Percentiles rank a stretch among this genome's conserved stretches.
These are phyloP conservation scores for Dioscorea dumetorum DNA, from an alignment of 106 monocot genomes.

Conservation along the genomic window DNA sequence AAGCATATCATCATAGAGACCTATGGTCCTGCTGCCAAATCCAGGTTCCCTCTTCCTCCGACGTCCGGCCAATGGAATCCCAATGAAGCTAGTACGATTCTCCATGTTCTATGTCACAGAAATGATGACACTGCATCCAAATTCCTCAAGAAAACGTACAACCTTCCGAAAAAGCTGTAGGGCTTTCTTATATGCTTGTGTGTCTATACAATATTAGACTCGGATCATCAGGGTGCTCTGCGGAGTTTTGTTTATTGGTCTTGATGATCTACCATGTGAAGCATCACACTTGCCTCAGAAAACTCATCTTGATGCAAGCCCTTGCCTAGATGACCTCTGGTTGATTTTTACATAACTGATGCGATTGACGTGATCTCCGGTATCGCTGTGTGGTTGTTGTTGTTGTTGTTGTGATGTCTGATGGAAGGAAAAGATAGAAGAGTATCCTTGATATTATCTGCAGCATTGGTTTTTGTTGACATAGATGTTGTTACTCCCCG, in stretches of 20 bases:
- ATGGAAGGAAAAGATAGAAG: too few relatives aligned
- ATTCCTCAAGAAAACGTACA: slow-evolving; percentile 89
- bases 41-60: slow-evolving; percentile 44
- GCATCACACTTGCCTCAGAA: not conserved
- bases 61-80: slow-evolving; percentile 89
- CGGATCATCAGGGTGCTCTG: not conserved
- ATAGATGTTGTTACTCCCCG: too few relatives aligned
- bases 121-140: slow-evolving; percentile 80
- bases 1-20: slow-evolving; percentile 34
- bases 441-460: too few relatives aligned
- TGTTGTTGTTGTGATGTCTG: too few relatives aligned
- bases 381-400: too few relatives aligned
- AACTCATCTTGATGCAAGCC: not conserved
- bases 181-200: too few relatives aligned
- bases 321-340: too few relatives aligned
- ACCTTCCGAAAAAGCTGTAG: slow-evolving; percentile 79
- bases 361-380: too few relatives aligned
- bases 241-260: not conserved
- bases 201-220: not conserved
- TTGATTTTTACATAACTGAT: too few relatives aligned
- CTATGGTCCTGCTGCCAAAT: slow-evolving; percentile 29
- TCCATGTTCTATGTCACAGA: slow-evolving; percentile 76
- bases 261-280: not conserved
- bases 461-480: too few relatives aligned
- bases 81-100: slow-evolving; percentile 68